Base-by-base conservation (phyloP, 495 filamentous ascomycete species). In the Penicillium manginii region DNA sequence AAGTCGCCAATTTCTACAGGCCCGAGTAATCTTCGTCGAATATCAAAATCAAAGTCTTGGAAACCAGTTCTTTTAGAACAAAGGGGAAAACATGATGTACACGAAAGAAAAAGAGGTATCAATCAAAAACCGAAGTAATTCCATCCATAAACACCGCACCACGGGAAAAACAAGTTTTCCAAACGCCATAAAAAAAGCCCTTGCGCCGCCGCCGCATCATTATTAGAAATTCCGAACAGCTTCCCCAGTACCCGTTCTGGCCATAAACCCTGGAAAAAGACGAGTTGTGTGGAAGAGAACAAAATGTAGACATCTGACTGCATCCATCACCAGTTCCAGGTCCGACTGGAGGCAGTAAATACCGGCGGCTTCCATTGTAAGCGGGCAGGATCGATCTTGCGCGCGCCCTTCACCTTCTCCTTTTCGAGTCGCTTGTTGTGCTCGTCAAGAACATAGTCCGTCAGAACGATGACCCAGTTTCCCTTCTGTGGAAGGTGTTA, bases 321-420 rank as follows among this genome's bases (percentile, higher is more conserved):
- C 23, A 49, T 4, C 14, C 17, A 37, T 71, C 52, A 98, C 94
- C 94, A 98, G 63, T 92, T 96, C 94, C 94, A 98, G 23, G 93
- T 98, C 62, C 94, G 80, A 52, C 83, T 88, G 21, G 88, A 87
- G 4, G 93, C 93, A 35, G 89, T 92, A 68, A 98, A 97, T 6
- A 97, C 90, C 1, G 94, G 94, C 4, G 94, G 96, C 73, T 96
- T 97, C 94, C 94, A 98, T 70, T 89, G 86, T 43, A 98, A 83
- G 61, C 84, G 81, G 4, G 87, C 83, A 2, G 91, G 83, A 48
- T 94, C 88, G 55, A 98, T 92, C 54, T 78, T 78, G 50, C 90
- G 90, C 65, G 91, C 90, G 21, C 83, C 76, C 78, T 88, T 92
- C 56, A 84, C 68, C 67, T 85, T 90, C 68, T 96, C 92, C 66